These are phyloP conservation scores for Trametes cubensis DNA, from an alignment of 768 basidiomycete genomes.

Conservation along the genomic window DNA sequence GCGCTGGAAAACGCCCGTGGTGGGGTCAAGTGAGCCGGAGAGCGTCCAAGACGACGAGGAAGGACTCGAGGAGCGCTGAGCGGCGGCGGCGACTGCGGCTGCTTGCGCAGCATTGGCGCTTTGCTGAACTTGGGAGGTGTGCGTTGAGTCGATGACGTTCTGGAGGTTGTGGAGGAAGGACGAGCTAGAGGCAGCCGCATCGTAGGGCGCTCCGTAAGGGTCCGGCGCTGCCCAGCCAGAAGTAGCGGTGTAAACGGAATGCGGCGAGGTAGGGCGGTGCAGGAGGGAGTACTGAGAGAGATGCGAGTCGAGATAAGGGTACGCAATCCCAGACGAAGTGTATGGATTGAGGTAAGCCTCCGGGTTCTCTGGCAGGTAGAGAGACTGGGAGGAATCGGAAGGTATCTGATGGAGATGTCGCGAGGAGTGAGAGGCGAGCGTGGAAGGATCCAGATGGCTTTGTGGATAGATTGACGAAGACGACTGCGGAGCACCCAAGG, in stretches of 20 bases:
- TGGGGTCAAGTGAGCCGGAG: constrained; percentile 63
- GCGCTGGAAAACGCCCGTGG: constrained; percentile 67
- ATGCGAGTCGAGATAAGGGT: neutral
- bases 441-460: constrained; percentile 3
- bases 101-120: neutral
- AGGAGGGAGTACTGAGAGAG: constrained; percentile 2
- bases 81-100: neutral
- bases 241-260: constrained; percentile 16
- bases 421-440: neutral
- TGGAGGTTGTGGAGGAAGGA: constrained; percentile 9
- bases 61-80: constrained; percentile 5
- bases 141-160: constrained; percentile 16
- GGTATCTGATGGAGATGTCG: neutral
- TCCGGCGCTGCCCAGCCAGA: constrained; percentile 6
- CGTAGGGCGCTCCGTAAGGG: constrained; percentile 2
- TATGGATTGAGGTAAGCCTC: constrained; percentile 5
- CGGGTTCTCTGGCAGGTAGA: constrained; percentile 12
- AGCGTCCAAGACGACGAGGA: constrained; percentile 37
- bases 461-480: constrained; percentile 12
- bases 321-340: neutral
- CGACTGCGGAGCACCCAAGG: constrained; percentile 19
- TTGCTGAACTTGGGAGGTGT: constrained; percentile 15
- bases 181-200: constrained; percentile 3
- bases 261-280: constrained; percentile 18
- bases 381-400: neutral